These are phyloP conservation scores for Geotrichum klebahnii DNA, from an alignment of 1,139 yeast genomes.

Conservation along the genomic window DNA sequence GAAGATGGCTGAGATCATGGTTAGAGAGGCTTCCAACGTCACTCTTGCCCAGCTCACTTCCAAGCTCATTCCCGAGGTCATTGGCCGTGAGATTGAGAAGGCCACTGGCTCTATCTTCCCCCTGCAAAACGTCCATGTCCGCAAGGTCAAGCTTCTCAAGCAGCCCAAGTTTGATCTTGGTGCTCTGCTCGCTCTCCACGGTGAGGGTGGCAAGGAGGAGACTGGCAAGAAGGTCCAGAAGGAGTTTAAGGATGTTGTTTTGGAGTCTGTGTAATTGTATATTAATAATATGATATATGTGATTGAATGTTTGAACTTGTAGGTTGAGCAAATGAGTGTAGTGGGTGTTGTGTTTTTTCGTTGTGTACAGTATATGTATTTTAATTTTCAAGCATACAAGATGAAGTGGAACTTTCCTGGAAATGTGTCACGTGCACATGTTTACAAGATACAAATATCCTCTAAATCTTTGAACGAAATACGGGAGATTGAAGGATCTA, in stretches of 20 bases:
- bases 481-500: too few species aligned
- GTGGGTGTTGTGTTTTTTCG: too few species aligned
- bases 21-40: constrained; percentile 78
- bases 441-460: too few species aligned
- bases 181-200: constrained; percentile 83
- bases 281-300: too few species aligned
- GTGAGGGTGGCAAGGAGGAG: constrained; percentile 75
- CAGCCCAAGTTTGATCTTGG: constrained; percentile 91
- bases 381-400: too few species aligned
- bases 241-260: constrained; percentile 88
- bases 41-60: constrained; percentile 83
- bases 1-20: constrained; percentile 81
- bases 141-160: constrained; percentile 87
- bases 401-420: too few species aligned
- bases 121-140: constrained; percentile 85
- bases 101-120: constrained; percentile 81
- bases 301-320: too few species aligned
- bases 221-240: constrained; percentile 85
- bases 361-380: too few species aligned
- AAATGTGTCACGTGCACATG: too few species aligned
- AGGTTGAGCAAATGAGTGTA: too few species aligned
- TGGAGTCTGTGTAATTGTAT: constrained; percentile 80
- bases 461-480: too few species aligned
- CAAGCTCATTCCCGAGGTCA: constrained; percentile 86
- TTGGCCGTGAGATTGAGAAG: constrained; percentile 87